These are phyloP conservation scores for Starmera dryadoides DNA, from an alignment of 805 yeast species.

Conservation along the genomic window DNA sequence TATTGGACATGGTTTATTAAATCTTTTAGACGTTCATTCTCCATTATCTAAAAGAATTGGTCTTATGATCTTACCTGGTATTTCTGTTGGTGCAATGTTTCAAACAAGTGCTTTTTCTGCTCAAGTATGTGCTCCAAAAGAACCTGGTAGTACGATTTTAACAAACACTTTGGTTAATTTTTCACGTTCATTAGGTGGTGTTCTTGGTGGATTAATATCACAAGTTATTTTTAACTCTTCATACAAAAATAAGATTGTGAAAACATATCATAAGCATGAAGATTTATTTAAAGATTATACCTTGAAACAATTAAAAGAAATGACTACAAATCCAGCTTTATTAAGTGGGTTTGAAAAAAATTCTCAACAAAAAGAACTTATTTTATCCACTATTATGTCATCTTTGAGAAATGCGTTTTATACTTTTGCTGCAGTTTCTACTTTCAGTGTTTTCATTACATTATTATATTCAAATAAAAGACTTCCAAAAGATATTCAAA, in stretches of 20 bases:
- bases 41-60: conserved; percentile 25
- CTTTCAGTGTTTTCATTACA: conserved; percentile 23
- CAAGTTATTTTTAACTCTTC: conserved; percentile 30
- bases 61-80: conserved; percentile 28
- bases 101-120: conserved; percentile 25
- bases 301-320: background rate
- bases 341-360: too few species aligned
- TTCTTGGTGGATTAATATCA: conserved; percentile 30
- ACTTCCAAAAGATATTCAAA: conserved; percentile 26
- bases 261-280: background rate
- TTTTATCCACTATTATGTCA: conserved; percentile 23
- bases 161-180: conserved; percentile 36
- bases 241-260: conserved; percentile 12
- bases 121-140: conserved; percentile 37
- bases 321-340: conserved; percentile 3
- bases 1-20: conserved; percentile 28
- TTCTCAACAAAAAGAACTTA: conserved; percentile 7
- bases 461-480: conserved; percentile 33
- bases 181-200: conserved; percentile 33
- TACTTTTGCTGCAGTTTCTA: conserved; percentile 30
- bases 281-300: conserved; percentile 1
- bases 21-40: conserved; percentile 24
- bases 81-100: conserved; percentile 26
- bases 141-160: conserved; percentile 38
- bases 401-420: conserved; percentile 34